Evolutionary conservation across 106 monocot species (phyloP).

Genomic region (Dioscorea dumetorum): DNA sequence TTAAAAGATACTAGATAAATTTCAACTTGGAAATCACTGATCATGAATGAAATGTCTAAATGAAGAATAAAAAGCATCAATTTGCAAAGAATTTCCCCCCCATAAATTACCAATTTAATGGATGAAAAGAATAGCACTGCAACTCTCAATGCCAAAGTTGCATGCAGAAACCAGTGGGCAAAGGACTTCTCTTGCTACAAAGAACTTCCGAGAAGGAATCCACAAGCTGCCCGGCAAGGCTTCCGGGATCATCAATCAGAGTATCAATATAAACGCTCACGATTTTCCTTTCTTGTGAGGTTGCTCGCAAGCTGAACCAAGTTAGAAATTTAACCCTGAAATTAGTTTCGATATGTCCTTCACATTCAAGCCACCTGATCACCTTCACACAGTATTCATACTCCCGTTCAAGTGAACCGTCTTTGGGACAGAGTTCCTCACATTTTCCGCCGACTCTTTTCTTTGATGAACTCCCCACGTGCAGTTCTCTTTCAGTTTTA

Average conservation of each 20-base stretch:
- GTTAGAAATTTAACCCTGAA: conserved; percentile 53
- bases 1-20: too few species aligned
- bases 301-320: conserved; percentile 45
- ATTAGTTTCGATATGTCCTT: conserved; percentile 37
- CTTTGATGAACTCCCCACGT: conserved; percentile 31
- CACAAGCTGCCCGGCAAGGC: conserved; percentile 77
- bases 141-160: conserved; percentile 65
- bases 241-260: conserved; percentile 68
- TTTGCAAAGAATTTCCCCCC: conserved; percentile 11
- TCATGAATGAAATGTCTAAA: conserved; percentile 10
- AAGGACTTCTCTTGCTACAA: conserved; percentile 41
- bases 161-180: conserved; percentile 66
- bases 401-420: conserved; percentile 23
- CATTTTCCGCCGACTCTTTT: conserved; percentile 9
- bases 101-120: conserved; percentile 4
- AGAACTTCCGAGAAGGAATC: conserved; percentile 78
- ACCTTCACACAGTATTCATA: conserved; percentile 74
- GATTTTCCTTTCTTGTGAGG: conserved; percentile 67
- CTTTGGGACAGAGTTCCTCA: conserved; percentile 20
- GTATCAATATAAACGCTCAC: conserved; percentile 75
- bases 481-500: conserved; percentile 20
- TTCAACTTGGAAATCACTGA: too few species aligned
- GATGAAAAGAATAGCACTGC: neutral
- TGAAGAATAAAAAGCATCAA: conserved; percentile 14
- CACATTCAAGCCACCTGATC: conserved; percentile 57